phyloP scores from a whole-genome alignment of 495 filamentous ascomycete genomes.

The Talaromyces trachyspermus region DNA sequence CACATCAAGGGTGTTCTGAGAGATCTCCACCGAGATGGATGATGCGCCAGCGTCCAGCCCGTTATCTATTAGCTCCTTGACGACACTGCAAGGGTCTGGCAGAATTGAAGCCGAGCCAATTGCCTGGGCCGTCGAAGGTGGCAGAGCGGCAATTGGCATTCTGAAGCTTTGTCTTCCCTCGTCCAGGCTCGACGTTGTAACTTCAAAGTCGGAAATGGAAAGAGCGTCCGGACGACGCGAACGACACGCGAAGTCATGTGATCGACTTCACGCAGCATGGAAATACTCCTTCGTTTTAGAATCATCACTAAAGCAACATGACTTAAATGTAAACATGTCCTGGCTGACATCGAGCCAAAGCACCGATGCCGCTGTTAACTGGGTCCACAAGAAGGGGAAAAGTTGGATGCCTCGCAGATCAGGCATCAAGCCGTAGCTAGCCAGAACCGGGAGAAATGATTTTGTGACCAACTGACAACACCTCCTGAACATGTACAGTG shows the following conservation, averaged over 20 bases:
- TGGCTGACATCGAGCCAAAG: too few species aligned
- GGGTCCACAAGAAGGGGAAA: background rate
- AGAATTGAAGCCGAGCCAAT: conserved; percentile 70
- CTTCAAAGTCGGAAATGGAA: background rate
- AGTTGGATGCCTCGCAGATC: background rate
- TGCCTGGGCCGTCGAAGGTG: conserved; percentile 52
- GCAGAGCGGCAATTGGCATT: conserved; percentile 63
- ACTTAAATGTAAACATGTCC: too few species aligned
- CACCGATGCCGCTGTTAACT: too few species aligned
- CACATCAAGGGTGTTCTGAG: conserved; percentile 67
- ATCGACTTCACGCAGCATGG: too few species aligned
- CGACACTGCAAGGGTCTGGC: conserved; percentile 60
- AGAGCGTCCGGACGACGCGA: background rate
- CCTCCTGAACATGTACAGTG: conserved; percentile 9
- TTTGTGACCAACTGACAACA: conserved; percentile 16
- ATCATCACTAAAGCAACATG: too few species aligned
- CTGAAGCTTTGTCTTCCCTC: conserved; percentile 9
- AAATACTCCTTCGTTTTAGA: too few species aligned
- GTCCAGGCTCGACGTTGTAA: background rate
- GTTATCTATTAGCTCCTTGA: conserved; percentile 94
- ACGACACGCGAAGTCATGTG: conserved; percentile 2
- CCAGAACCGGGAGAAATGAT: too few species aligned
- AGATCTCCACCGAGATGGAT: conserved; percentile 64
- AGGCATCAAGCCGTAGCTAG: too few species aligned
- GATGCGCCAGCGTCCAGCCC: conserved; percentile 76